A percentile compares a stretch with the other conserved stretches of the same genome.
phyloP scores from a whole-genome alignment of 495 filamentous ascomycete species.

The Extremus antarcticus region DNA sequence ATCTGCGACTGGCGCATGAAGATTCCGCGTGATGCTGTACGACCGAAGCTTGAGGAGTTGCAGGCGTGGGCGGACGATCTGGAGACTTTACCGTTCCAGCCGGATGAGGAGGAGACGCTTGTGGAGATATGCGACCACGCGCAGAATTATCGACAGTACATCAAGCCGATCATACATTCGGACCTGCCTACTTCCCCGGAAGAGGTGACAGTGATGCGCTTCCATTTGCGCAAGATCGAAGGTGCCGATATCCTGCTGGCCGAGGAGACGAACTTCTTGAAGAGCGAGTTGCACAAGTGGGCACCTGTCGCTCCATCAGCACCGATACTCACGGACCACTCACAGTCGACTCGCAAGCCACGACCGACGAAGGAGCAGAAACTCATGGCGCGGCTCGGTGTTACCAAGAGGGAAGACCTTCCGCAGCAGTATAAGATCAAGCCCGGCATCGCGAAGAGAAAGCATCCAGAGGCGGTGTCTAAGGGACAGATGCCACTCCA shows the following conservation, averaged over 20 bases:
- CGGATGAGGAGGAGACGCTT: constrained; percentile 82
- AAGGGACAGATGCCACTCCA: constrained; percentile 9
- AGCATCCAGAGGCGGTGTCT: constrained; percentile 6
- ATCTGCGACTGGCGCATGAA: constrained; percentile 97
- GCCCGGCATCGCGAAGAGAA: constrained; percentile 15
- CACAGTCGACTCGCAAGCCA: constrained; percentile 91
- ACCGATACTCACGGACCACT: constrained; percentile 72
- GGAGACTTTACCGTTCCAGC: constrained; percentile 75
- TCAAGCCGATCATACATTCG: constrained; percentile 68
- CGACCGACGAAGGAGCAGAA: constrained; percentile 96
- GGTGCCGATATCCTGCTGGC: constrained; percentile 89
- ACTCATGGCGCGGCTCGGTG: constrained; percentile 75
- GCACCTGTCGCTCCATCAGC: constrained; percentile 77
- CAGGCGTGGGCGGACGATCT: constrained; percentile 82
- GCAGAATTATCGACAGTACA: constrained; percentile 69
- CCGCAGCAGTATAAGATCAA: constrained; percentile 46
- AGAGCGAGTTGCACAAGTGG: constrained; percentile 93
- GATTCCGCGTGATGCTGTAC: constrained; percentile 95
- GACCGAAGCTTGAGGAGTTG: constrained; percentile 90
- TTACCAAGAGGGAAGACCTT: constrained; percentile 78
- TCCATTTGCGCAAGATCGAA: constrained; percentile 96
- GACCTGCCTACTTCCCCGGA: constrained; percentile 62
- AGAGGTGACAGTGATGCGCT: constrained; percentile 83
- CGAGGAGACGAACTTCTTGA: constrained; percentile 93
- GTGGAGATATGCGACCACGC: constrained; percentile 77